Percentiles rank a stretch among this genome's conserved stretches.
Evolutionary conservation across 768 basidiomycete species (phyloP).

Genomic region (Tricholoma sp.): DNA sequence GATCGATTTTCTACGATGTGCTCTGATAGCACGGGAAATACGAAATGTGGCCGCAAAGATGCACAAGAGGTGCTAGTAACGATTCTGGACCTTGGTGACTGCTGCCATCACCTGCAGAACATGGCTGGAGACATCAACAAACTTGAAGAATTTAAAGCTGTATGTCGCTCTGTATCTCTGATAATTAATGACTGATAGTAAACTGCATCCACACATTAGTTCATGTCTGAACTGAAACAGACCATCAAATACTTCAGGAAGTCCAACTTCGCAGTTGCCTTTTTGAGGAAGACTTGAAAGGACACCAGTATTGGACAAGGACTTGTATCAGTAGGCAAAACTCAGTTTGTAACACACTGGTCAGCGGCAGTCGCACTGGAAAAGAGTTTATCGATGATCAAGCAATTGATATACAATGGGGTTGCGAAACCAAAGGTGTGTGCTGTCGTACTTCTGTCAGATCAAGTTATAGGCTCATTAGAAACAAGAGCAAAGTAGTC

Average conservation of each 20-base stretch:
- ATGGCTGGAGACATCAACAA: background rate
- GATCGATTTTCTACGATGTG: background rate
- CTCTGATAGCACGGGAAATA: background rate
- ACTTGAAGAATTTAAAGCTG: background rate
- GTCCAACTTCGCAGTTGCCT: background rate
- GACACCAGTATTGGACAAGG: slow-evolving; percentile 11
- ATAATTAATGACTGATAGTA: too few relatives aligned
- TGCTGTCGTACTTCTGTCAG: background rate
- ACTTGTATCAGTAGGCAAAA: slow-evolving; percentile 20
- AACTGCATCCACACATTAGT: background rate
- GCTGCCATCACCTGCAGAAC: background rate
- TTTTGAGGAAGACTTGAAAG: slow-evolving; percentile 10
- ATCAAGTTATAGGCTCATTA: background rate
- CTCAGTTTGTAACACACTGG: slow-evolving; percentile 15
- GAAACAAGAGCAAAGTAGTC: background rate
- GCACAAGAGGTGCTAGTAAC: background rate
- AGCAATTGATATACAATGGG: background rate
- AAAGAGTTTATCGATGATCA: slow-evolving; percentile 6
- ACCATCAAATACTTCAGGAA: background rate
- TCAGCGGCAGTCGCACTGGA: slow-evolving; percentile 6
- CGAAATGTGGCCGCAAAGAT: background rate
- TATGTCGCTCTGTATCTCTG: background rate
- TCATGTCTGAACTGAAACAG: background rate
- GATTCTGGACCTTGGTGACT: background rate
- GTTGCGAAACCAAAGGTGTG: background rate